Conservation (phyloP, 1,139 yeast genomes). For the Geotrichum carabidarum region DNA sequence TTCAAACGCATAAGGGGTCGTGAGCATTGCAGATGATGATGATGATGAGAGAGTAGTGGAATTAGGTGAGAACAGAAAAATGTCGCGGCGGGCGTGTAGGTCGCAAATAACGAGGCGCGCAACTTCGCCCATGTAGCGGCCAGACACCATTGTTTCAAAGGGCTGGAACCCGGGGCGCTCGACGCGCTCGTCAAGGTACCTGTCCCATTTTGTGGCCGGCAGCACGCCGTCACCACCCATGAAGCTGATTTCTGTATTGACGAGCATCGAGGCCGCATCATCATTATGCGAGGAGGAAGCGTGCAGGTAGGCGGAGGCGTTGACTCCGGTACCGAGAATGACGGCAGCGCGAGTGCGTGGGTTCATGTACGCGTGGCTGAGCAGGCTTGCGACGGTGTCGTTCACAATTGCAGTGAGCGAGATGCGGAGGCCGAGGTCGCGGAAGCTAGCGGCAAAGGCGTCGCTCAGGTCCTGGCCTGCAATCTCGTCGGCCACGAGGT, state of each 20-base stretch:
- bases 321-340: slow-evolving; percentile 89
- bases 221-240: slow-evolving; percentile 40
- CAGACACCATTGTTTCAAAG: slow-evolving; percentile 81
- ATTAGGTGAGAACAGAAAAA: slow-evolving; percentile 41
- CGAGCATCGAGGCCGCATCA: slow-evolving; percentile 19
- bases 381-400: slow-evolving; percentile 82
- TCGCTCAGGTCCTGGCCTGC: slow-evolving; percentile 70
- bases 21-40: background rate
- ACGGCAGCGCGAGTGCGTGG: slow-evolving; percentile 72
- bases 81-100: slow-evolving; percentile 42
- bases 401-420: slow-evolving; percentile 76
- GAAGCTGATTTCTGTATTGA: slow-evolving; percentile 38
- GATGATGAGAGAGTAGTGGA: background rate
- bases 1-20: slow-evolving; percentile 26
- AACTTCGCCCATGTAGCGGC: slow-evolving; percentile 84
- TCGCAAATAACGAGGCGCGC: slow-evolving; percentile 54
- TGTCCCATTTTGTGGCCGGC: slow-evolving; percentile 72
- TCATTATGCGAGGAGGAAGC: slow-evolving; percentile 38
- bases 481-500: slow-evolving; percentile 61
- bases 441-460: slow-evolving; percentile 52
- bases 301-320: slow-evolving; percentile 45
- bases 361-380: slow-evolving; percentile 66
- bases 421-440: slow-evolving; percentile 52
- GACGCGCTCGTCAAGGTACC: slow-evolving; percentile 54
- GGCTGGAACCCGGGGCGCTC: slow-evolving; percentile 77